Conservation (phyloP, 306 rosid genomes). For the Lathyrus tuberosus region DNA sequence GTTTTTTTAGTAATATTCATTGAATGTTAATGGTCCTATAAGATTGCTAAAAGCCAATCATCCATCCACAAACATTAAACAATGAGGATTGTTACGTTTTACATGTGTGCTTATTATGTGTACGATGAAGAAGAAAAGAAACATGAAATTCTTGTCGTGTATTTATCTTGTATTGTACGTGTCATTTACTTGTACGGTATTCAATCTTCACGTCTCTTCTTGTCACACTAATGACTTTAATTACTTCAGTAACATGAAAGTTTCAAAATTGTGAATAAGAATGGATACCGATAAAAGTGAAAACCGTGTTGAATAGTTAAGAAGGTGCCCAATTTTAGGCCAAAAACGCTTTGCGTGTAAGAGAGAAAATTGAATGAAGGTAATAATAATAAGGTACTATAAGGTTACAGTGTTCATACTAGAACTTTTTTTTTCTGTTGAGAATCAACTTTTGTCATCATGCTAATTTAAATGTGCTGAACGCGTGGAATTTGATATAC, state of each 20-base stretch:
- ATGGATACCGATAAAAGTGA: neutral
- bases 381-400: neutral
- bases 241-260: neutral
- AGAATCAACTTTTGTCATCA: too few species aligned
- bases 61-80: neutral
- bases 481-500: slow-evolving; percentile 32
- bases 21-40: slow-evolving; percentile 29
- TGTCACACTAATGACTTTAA: neutral
- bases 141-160: slow-evolving; percentile 8
- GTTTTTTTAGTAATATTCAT: neutral
- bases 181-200: neutral
- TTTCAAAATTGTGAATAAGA: slow-evolving; percentile 11
- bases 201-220: too few species aligned
- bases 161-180: slow-evolving; percentile 11
- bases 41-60: slow-evolving; percentile 21
- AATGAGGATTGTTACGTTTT: slow-evolving; percentile 15
- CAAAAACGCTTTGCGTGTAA: slow-evolving; percentile 37
- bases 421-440: neutral
- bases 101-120: slow-evolving; percentile 27
- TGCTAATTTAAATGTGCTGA: neutral
- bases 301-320: slow-evolving; percentile 20
- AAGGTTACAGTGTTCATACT: slow-evolving; percentile 1
- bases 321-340: slow-evolving; percentile 8
- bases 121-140: neutral
- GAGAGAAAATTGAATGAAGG: neutral